Base-by-base conservation (phyloP, 2,329 filamentous ascomycete genomes). In the Aureobasidium namibiae region DNA sequence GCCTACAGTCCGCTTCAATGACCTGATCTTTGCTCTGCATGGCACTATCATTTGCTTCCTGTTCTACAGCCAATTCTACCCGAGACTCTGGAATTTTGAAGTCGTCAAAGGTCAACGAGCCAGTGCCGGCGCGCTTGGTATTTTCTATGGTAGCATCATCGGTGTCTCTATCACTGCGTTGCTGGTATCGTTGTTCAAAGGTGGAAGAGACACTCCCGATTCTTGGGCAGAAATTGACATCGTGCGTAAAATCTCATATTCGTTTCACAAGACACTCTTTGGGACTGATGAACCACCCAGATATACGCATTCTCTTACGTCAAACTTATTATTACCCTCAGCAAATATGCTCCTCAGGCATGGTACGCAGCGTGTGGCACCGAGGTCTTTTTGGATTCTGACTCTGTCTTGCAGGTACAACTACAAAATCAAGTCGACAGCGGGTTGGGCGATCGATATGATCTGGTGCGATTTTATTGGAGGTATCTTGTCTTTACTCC, bases 301-400 rank as follows among this genome's bases (percentile, higher is more conserved):
- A 75, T 85, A 33, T 84, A 86, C 68, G 82, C 87, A 13, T 76
- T 95, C 33, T 90, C 89, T 42, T 95, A 95, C 70, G 86, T 95
- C 70, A 99, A 99, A 75, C 79, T 99, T 34, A 73, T 92, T 58
- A 83, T 95, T 64, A 96, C 92, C 0, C 76, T 96, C 26, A 82
- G 95, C 74, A 99, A 99, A 76, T 97, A 96, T 74, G 85, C 90
- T 48, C 94, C 94, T 5, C 91, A 96, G 77, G 84, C 89, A 38
- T 79, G 88, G 67, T 80, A 87, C 31, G 41, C 16, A 56, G 29
- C n/a, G 18, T 21, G n/a, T 3, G 10, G 7, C n/a, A 4, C 2
- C 24, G 34, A 33, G 11, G 14, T 2, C 3, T 5, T 44, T 6
- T 11, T 18, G 13, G 21, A 24, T 3, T 8, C 53, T 54, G 33